Percentiles rank a stretch among this genome's conserved stretches.
Evolutionary conservation across 1,284 basidiomycete genomes (phyloP).

Genomic region (Wallemia ichthyophaga): DNA sequence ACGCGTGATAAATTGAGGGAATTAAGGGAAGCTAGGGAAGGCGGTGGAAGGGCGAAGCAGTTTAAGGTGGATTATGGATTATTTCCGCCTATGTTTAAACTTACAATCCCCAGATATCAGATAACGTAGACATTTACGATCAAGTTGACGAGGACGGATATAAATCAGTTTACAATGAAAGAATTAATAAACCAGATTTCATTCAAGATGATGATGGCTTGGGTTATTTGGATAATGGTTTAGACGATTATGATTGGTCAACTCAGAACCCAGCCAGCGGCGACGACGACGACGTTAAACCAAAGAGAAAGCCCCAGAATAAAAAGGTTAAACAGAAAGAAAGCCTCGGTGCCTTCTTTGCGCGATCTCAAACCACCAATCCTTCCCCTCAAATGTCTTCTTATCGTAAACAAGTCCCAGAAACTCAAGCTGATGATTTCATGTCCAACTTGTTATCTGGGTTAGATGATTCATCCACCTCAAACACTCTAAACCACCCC

Average conservation of each 20-base stretch:
- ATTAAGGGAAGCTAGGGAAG: background rate
- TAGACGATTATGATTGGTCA: constrained; percentile 51
- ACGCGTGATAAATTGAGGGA: background rate
- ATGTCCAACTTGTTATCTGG: background rate
- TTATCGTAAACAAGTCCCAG: background rate
- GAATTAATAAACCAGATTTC: constrained; percentile 77
- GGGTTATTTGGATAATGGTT: constrained; percentile 84
- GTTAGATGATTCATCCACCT: background rate
- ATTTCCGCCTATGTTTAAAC: background rate
- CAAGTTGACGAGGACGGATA: constrained; percentile 81
- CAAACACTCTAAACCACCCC: background rate
- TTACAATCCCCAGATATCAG: constrained; percentile 16
- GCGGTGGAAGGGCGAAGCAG: background rate
- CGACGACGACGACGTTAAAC: constrained; percentile 10
- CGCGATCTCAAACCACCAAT: background rate
- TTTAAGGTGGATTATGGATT: background rate
- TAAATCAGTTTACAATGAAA: constrained; percentile 45
- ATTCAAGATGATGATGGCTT: constrained; percentile 74
- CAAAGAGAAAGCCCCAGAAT: constrained; percentile 20
- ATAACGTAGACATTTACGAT: constrained; percentile 55
- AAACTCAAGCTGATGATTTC: background rate
- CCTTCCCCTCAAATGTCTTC: background rate
- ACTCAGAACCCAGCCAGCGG: constrained; percentile 15
- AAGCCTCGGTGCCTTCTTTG: background rate
- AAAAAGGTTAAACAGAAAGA: constrained; percentile 7